A percentile compares a stretch with the other conserved stretches of the same genome.
Conservation (phyloP, 768 basidiomycete species). For the Collybia sp. region DNA sequence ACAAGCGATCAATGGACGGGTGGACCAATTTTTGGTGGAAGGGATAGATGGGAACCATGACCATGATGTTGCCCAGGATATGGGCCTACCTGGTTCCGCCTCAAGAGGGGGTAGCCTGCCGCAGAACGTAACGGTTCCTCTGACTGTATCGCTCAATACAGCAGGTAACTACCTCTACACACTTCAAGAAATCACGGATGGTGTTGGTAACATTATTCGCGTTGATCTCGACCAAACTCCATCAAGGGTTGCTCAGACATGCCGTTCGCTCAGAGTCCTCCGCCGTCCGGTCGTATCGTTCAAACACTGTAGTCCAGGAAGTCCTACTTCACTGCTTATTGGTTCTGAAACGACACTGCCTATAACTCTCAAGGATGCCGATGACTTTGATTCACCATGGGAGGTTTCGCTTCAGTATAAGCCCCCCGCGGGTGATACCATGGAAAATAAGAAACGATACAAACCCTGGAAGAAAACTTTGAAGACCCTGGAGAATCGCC, state of each 20-base stretch:
- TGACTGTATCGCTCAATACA: conserved; percentile 56
- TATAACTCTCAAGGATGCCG: conserved; percentile 48
- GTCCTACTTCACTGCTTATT: conserved; percentile 65
- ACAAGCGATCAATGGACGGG: conserved; percentile 58
- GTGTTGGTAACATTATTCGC: conserved; percentile 69
- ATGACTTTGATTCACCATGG: conserved; percentile 68
- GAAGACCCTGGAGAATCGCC: conserved; percentile 38
- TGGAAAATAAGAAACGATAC: conserved; percentile 30
- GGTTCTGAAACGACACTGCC: conserved; percentile 58
- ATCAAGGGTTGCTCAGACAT: conserved; percentile 32
- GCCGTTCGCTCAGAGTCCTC: conserved; percentile 65
- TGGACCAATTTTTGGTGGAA: conserved; percentile 75
- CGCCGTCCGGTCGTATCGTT: conserved; percentile 71
- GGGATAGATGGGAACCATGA: conserved; percentile 67
- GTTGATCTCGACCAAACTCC: conserved; percentile 29
- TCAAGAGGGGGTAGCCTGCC: conserved; percentile 23
- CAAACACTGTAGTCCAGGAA: conserved; percentile 65
- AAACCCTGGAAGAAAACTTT: conserved; percentile 65
- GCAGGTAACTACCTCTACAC: conserved; percentile 69
- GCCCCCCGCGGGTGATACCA: conserved; percentile 35
- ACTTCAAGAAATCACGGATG: conserved; percentile 80
- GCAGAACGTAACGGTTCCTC: conserved; percentile 62
- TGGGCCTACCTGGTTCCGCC: conserved; percentile 1
- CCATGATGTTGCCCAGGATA: conserved; percentile 9
- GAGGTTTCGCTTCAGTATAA: conserved; percentile 58